A percentile compares a stretch with the other conserved stretches of the same genome.
These are phyloP conservation scores for Ganoderma lucidum DNA, from an alignment of 1,284 basidiomycete genomes.

Conservation along the genomic window DNA sequence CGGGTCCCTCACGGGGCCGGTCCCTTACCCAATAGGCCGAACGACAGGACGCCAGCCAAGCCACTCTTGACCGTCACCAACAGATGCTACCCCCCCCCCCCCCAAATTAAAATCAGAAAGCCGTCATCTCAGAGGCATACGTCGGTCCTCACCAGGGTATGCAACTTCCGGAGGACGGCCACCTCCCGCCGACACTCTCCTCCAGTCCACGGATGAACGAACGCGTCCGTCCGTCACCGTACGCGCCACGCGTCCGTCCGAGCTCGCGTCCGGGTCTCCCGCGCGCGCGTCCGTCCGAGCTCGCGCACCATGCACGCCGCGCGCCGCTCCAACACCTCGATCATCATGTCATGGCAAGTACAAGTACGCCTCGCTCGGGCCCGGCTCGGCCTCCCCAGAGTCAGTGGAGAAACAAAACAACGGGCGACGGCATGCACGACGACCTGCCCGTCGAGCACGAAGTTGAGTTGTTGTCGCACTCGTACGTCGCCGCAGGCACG, in stretches of 20 bases:
- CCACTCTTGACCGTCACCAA: conserved; percentile 64
- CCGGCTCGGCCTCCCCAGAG: too few relatives aligned
- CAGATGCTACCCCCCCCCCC: too few relatives aligned
- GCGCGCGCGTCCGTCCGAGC: conserved; percentile 49
- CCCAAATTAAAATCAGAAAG: too few relatives aligned
- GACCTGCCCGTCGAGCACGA: conserved; percentile 77
- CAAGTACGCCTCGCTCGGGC: too few relatives aligned
- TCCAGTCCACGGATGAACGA: conserved; percentile 50
- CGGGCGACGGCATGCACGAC: conserved; percentile 39
- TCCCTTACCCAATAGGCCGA: conserved; percentile 50
- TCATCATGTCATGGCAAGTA: conserved; percentile 28
- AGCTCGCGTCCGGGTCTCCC: conserved; percentile 52
- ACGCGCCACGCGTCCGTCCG: too few relatives aligned
- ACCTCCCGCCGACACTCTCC: conserved; percentile 34
- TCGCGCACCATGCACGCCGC: conserved; percentile 66
- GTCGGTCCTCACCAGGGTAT: conserved; percentile 51
- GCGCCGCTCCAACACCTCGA: conserved; percentile 65
- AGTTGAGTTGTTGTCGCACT: conserved; percentile 71
- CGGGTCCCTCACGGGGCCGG: conserved; percentile 45
- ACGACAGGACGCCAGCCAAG: conserved; percentile 65
- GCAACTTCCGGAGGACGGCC: conserved; percentile 51
- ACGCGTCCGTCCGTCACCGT: conserved; percentile 69
- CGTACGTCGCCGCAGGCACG: conserved; percentile 72
- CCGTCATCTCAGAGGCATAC: background rate
- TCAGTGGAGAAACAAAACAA: too few relatives aligned